A percentile compares a stretch with the other conserved stretches of the same genome.
These are phyloP conservation scores for Carnegiea gigantea DNA, from an alignment of 179 eudicot species.

Conservation along the genomic window DNA sequence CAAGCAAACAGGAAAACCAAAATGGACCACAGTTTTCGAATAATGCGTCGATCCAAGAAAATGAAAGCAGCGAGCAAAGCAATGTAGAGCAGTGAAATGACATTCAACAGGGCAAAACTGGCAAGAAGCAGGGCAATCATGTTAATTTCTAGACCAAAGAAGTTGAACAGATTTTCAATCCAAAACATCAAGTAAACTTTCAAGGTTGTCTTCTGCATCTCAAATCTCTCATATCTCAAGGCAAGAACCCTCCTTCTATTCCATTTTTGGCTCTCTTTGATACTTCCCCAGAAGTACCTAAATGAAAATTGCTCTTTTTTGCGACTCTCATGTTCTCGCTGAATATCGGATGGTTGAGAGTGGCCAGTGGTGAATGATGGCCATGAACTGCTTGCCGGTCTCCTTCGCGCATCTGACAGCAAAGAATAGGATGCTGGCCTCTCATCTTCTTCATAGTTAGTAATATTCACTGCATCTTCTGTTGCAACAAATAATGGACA, in stretches of 20 bases:
- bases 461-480: slow-evolving; percentile 44
- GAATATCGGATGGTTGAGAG: slow-evolving; percentile 31
- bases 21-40: slow-evolving; percentile 80
- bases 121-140: slow-evolving; percentile 86
- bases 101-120: slow-evolving; percentile 86
- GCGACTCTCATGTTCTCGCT: slow-evolving; percentile 36
- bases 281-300: slow-evolving; percentile 69
- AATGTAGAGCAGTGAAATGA: slow-evolving; percentile 77
- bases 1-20: slow-evolving; percentile 77
- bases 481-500: slow-evolving; percentile 75
- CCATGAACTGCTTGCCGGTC: slow-evolving; percentile 44
- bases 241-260: slow-evolving; percentile 69
- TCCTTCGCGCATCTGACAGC: slow-evolving; percentile 27
- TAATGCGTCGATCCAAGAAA: slow-evolving; percentile 65
- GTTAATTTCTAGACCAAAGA: slow-evolving; percentile 95
- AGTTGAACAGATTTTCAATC: slow-evolving; percentile 91
- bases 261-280: slow-evolving; percentile 89
- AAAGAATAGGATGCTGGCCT: slow-evolving; percentile 32
- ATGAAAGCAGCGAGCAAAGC: slow-evolving; percentile 85
- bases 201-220: slow-evolving; percentile 79
- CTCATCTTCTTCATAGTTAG: slow-evolving; percentile 44
- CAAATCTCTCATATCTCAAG: slow-evolving; percentile 84
- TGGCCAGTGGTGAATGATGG: slow-evolving; percentile 41
- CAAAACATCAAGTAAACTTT: slow-evolving; percentile 91
- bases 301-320: slow-evolving; percentile 42